These are phyloP conservation scores for Microstegium vimineum DNA, from an alignment of 176 grass and related monocot species.

Conservation along the genomic window DNA sequence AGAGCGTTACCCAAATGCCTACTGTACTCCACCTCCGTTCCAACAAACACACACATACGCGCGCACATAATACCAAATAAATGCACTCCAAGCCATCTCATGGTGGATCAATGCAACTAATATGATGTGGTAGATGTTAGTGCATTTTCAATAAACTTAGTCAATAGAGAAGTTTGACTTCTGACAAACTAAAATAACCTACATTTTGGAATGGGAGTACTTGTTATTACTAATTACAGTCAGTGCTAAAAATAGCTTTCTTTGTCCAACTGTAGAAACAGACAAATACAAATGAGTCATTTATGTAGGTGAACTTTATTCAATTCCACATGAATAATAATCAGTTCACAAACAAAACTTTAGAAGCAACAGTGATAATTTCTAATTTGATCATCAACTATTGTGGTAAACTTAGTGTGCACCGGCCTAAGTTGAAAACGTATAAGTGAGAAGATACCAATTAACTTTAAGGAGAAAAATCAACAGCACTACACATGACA, in stretches of 20 bases:
- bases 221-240: constrained; percentile 12
- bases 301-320: constrained; percentile 12
- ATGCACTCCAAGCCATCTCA: not conserved
- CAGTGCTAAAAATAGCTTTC: not conserved
- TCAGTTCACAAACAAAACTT: not conserved
- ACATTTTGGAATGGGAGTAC: not conserved
- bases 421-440: not conserved
- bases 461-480: not conserved
- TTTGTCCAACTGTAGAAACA: not conserved
- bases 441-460: not conserved
- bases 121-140: not conserved
- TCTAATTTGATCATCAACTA: constrained; percentile 11
- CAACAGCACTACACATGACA: not conserved
- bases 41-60: not conserved
- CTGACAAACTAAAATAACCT: not conserved
- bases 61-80: not conserved
- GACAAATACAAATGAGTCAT: not conserved
- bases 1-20: not conserved
- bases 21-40: not conserved
- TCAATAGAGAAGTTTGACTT: not conserved
- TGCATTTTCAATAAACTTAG: not conserved
- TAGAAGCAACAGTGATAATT: not conserved
- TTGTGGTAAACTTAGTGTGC: not conserved
- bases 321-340: not conserved
- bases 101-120: not conserved